phyloP scores from a whole-genome alignment of 371 early-diverging fungal species.

The Actinomortierella ambigua region DNA sequence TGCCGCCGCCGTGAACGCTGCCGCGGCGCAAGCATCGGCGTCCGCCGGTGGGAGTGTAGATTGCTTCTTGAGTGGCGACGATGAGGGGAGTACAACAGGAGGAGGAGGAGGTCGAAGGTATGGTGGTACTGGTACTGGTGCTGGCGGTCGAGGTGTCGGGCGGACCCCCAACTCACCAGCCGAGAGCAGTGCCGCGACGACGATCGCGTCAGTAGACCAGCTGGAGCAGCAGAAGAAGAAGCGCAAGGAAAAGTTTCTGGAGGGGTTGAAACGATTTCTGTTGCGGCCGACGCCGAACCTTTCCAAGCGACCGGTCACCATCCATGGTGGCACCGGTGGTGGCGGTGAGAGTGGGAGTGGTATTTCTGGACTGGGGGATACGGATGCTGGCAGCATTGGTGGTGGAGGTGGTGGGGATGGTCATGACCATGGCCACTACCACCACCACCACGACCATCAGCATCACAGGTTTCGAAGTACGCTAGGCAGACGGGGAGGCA shows the following conservation, averaged over 20 bases:
- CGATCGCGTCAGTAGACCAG: not conserved
- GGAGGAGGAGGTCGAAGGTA: slow-evolving; percentile 2
- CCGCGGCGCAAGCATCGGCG: not conserved
- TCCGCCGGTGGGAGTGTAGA: not conserved
- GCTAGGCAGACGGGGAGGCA: no score
- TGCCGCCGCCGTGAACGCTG: slow-evolving; percentile 3
- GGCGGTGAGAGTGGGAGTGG: no score
- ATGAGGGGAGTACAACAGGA: not conserved
- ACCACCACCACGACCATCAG: no score
- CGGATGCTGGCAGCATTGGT: no score
- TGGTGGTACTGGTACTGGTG: not conserved
- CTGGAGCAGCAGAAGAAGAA: slow-evolving; percentile 11
- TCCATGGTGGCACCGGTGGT: not conserved
- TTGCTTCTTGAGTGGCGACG: slow-evolving; percentile 1
- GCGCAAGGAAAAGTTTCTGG: slow-evolving; percentile 29
- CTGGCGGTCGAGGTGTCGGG: not conserved
- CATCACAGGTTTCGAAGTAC: no score
- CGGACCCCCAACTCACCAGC: not conserved
- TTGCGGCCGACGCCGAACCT: slow-evolving; percentile 25
- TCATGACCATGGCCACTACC: no score
- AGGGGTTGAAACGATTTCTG: slow-evolving; percentile 25
- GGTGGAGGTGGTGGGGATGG: no score
- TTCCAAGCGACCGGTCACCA: slow-evolving; percentile 1
- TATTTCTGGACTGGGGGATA: no score
- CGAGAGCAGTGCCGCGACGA: not conserved